Evolutionary conservation across 805 yeast genomes (phyloP).

Genomic region (Maudiozyma barnettii): DNA sequence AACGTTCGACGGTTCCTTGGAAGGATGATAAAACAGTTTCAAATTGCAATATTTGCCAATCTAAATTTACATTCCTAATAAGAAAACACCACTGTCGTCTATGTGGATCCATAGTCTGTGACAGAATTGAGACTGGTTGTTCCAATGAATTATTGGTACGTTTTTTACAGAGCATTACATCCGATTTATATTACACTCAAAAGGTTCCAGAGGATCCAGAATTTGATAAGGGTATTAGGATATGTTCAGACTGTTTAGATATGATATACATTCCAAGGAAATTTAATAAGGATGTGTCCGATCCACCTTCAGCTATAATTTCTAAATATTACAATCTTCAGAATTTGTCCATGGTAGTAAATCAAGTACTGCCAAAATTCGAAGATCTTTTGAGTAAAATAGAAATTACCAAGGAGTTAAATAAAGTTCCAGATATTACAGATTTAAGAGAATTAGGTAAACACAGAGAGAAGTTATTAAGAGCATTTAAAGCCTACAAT

Average conservation of each 20-base stretch:
- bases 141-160: constrained; percentile 59
- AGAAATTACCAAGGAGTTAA: constrained; percentile 24
- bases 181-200: constrained; percentile 17
- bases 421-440: constrained; percentile 19
- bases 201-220: constrained; percentile 12
- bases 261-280: constrained; percentile 48
- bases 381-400: constrained; percentile 30
- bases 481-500: constrained; percentile 44
- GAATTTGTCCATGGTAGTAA: constrained; percentile 32
- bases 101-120: constrained; percentile 81
- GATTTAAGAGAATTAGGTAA: constrained; percentile 31
- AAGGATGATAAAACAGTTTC: constrained; percentile 39
- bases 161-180: constrained; percentile 17
- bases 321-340: constrained; percentile 35
- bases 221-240: constrained; percentile 35
- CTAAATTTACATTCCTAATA: constrained; percentile 43
- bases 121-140: constrained; percentile 50
- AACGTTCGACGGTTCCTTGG: constrained; percentile 54
- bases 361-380: constrained; percentile 35
- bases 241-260: constrained; percentile 65
- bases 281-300: constrained; percentile 33
- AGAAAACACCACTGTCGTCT: constrained; percentile 88
- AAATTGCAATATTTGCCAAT: constrained; percentile 56
- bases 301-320: constrained; percentile 31
- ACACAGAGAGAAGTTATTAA: constrained; percentile 37